Base-by-base conservation (phyloP, 805 yeast species). In the Blastobotrys mokoenaii region DNA sequence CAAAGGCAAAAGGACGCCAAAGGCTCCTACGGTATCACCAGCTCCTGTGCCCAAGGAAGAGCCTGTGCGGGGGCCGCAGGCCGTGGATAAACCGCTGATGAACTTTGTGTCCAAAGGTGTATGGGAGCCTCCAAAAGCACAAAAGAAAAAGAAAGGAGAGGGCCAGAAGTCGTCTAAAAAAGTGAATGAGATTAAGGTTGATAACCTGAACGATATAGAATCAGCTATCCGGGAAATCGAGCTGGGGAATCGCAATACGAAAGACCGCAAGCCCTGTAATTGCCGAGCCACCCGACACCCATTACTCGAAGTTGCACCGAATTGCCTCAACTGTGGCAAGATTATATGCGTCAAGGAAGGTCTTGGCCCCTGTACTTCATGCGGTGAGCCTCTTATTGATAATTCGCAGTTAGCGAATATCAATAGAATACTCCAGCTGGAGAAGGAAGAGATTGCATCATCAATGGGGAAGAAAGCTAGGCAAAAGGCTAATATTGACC, bases 241-340 rank as follows among this genome's bases (percentile, higher is more conserved):
- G 50, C 51, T 71, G 3, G 58, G 60, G 6, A 50, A 54, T 18
- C 10, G 39, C 30, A 14, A 29, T 46, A 16, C 53, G 52, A 7
- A 46, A 45, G 2, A 49, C 52, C 46, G 49, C 54, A 17, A 55
- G 57, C 10, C 37, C 16, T 89, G 97, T 60, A 76, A 82, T 50
- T 89, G 97, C 58, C 84, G 82, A 79, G 97, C 90, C 1, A 76
- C 83, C 0, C 69, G 84, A 48, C 98, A 93, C 59, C 95, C 96
- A 2, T 65, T 93, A 27, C 83, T 87, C 51, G 94, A 85, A 46
- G 74, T 83, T 51, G 93, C 94, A 2, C 97, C 98, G 1, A 93
- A 93, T 60, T 93, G 99, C 57, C 65, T 93, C 35, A 80, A 83
- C 48, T 93, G 99, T 62, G 99, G 99, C 9, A 85, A 88, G 62